Percentiles rank a stretch among this genome's conserved stretches.
phyloP scores from a whole-genome alignment of 2,329 filamentous ascomycete genomes.

The Aspergillus fumigatus region DNA sequence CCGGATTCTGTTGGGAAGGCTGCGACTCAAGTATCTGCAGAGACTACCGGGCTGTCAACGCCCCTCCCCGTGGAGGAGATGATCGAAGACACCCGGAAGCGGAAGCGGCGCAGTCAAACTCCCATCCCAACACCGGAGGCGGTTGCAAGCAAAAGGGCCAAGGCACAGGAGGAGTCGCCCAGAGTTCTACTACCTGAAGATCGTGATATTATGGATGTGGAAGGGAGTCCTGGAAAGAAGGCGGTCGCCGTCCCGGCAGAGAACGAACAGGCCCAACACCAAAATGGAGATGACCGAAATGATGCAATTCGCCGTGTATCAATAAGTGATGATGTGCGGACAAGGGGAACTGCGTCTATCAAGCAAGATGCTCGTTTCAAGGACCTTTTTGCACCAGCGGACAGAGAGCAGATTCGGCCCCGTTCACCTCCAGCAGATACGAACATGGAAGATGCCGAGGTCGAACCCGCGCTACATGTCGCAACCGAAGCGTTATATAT shows the following conservation, averaged over 20 bases:
- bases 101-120: constrained; percentile 63
- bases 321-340: constrained; percentile 2
- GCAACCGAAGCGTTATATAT: constrained; percentile 81
- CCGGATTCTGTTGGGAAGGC: constrained; percentile 10
- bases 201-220: constrained; percentile 8
- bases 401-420: constrained; percentile 20
- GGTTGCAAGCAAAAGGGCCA: constrained; percentile 53
- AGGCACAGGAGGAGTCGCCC: constrained; percentile 42
- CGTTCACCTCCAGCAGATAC: constrained; percentile 23
- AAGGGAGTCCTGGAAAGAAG: constrained; percentile 7
- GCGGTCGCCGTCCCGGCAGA: constrained; percentile 17
- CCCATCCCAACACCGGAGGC: constrained; percentile 55
- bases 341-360: constrained; percentile 16
- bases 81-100: constrained; percentile 56
- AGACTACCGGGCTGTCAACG: constrained; percentile 23
- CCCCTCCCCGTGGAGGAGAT: constrained; percentile 32
- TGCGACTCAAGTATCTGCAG: constrained; percentile 21
- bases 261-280: constrained; percentile 2
- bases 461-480: constrained; percentile 61
- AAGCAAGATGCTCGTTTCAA: constrained; percentile 48
- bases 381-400: constrained; percentile 39
- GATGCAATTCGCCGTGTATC: constrained; percentile 9
- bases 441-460: constrained; percentile 34
- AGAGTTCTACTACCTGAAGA: constrained; percentile 30
- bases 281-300: constrained; percentile 17